Evolutionary conservation across 768 basidiomycete species (phyloP).

Genomic region (Boletus sensibilis): DNA sequence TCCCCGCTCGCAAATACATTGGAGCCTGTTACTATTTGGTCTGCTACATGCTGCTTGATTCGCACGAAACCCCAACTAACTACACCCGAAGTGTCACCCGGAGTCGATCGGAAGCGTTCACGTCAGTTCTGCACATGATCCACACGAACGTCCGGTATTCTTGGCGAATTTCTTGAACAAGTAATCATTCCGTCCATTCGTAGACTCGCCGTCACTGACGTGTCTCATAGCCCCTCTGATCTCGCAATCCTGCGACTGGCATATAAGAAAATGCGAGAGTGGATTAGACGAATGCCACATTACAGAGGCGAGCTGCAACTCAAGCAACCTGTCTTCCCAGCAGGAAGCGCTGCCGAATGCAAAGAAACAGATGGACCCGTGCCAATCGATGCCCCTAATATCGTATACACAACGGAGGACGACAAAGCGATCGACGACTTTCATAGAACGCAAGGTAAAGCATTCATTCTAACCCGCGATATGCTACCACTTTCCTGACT

Average conservation of each 20-base stretch:
- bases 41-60: background rate
- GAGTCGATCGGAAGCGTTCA: constrained; percentile 47
- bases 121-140: constrained; percentile 42
- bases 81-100: constrained; percentile 41
- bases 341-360: constrained; percentile 29
- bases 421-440: constrained; percentile 35
- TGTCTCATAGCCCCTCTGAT: constrained; percentile 22
- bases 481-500: background rate
- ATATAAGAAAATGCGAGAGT: constrained; percentile 30
- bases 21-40: constrained; percentile 32
- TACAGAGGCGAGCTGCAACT: constrained; percentile 36
- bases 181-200: constrained; percentile 29
- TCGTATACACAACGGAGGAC: constrained; percentile 35
- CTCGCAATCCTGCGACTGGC: constrained; percentile 25
- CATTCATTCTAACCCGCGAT: background rate
- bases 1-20: constrained; percentile 18
- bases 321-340: constrained; percentile 16
- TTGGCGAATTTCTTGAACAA: constrained; percentile 45
- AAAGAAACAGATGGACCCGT: constrained; percentile 18
- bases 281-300: constrained; percentile 40
- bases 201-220: background rate
- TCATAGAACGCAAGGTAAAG: constrained; percentile 20
- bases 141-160: constrained; percentile 42
- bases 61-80: background rate
- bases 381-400: constrained; percentile 27